Percentiles rank a stretch among this genome's conserved stretches.
These are phyloP conservation scores for Solanum commersonii DNA, from an alignment of 257 asterid genomes.

Conservation along the genomic window DNA sequence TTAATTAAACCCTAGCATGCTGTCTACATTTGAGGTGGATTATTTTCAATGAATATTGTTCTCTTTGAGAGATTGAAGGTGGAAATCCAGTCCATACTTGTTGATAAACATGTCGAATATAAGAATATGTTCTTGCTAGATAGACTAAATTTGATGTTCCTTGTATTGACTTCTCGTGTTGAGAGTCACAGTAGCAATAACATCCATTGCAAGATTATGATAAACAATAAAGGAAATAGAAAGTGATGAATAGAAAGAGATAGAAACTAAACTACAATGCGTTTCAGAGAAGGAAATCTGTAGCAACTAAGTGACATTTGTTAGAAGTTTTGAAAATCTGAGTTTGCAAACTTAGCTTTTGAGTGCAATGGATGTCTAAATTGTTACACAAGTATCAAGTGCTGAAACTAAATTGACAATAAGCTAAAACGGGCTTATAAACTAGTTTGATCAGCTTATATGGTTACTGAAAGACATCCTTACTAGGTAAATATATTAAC, in stretches of 20 bases:
- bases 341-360: background rate
- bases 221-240: background rate
- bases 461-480: background rate
- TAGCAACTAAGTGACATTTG: background rate
- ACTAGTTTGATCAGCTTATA: background rate
- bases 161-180: background rate
- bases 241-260: background rate
- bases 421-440: background rate
- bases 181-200: background rate
- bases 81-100: background rate
- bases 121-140: background rate
- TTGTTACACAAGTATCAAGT: too few species aligned
- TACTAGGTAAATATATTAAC: background rate
- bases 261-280: background rate
- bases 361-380: background rate
- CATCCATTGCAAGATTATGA: background rate
- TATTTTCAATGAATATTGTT: background rate
- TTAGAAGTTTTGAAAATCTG: background rate
- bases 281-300: background rate
- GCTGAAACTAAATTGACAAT: background rate
- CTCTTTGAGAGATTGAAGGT: background rate
- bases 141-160: background rate
- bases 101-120: background rate
- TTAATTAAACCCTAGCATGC: background rate
- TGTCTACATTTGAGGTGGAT: background rate